Evolutionary conservation across 2,329 filamentous ascomycete genomes (phyloP).

Genomic region (Alternaria ventricosa): DNA sequence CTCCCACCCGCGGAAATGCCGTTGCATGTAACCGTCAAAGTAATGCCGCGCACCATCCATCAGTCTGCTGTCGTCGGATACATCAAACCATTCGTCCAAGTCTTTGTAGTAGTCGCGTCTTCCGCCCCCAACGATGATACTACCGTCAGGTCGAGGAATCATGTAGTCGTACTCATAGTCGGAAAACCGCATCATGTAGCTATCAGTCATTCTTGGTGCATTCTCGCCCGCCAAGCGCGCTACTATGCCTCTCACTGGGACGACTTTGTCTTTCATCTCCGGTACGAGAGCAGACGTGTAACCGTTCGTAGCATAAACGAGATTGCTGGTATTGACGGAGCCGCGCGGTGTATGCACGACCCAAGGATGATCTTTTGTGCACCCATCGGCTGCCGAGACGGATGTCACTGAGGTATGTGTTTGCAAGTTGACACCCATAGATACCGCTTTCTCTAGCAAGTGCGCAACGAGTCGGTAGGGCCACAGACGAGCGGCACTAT

Average conservation of each 20-base stretch:
- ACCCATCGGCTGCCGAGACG: neutral
- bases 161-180: constrained; percentile 60
- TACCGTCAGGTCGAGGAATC: constrained; percentile 45
- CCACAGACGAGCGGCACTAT: constrained; percentile 14
- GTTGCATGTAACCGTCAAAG: constrained; percentile 39
- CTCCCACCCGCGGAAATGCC: constrained; percentile 29
- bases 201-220: constrained; percentile 19
- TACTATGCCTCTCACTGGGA: constrained; percentile 36
- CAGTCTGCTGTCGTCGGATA: constrained; percentile 28
- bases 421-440: constrained; percentile 15
- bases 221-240: constrained; percentile 7
- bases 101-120: constrained; percentile 41
- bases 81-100: constrained; percentile 15
- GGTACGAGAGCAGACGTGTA: constrained; percentile 28
- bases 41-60: constrained; percentile 23
- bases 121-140: constrained; percentile 6
- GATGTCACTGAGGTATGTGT: constrained; percentile 14
- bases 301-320: constrained; percentile 31
- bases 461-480: constrained; percentile 15
- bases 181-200: constrained; percentile 55
- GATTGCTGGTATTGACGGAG: constrained; percentile 4
- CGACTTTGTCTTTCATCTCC: constrained; percentile 48
- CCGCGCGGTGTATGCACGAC: constrained; percentile 15
- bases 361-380: neutral
- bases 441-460: constrained; percentile 13